Base-by-base conservation (phyloP, 768 basidiomycete genomes). In the Lactifluus echinatus region DNA sequence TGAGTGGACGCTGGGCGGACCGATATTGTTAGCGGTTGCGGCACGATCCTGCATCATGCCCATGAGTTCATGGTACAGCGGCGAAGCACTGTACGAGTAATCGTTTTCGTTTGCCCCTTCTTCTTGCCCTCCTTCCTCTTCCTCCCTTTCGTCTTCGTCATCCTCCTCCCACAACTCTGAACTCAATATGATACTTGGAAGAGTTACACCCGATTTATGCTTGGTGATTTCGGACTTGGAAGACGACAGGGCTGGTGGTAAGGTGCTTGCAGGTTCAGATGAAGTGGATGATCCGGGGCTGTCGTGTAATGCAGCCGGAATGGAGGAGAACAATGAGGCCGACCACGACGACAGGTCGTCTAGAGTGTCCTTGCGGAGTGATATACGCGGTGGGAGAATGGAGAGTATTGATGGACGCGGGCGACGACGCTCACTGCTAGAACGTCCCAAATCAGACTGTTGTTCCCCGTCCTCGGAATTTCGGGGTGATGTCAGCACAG, bases 1-100 rank as follows among this genome's bases (percentile, higher is more conserved):
- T 3, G 51, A 61, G 2, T 33, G 42, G 48, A 34, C 33, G 23
- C 24, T 45, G 11, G 59, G 39, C 2, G 50, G 44, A 26, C 23
- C 39, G 21, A 29, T 44, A 14, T 23, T 24, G 8, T 43, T 40
- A 7, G 50, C 28, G 7, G 31, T 15, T 4, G 23, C 23, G n/a
- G 52, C 47, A 14, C 45, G 55, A 11, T 54, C 62, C 14, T 63
- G 63, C 60, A 63, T 62, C 63, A 63, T 63, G 21, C 60, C 63
- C 63, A 63, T 63, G 12, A 63, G 56, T 51, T 63, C 63, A 4
- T 55, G 57, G 53, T 63, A 63, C 15, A 63, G 46, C 4, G 63
- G 63, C 6, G 63, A 62, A 24, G 60, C 47, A 31, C 21, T 52
- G 23, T 58, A 36, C 26, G 61, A 26, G 43, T 34, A 50, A 12